Conservation (phyloP, 805 yeast genomes). For the Nakazawaea wickerhamii region DNA sequence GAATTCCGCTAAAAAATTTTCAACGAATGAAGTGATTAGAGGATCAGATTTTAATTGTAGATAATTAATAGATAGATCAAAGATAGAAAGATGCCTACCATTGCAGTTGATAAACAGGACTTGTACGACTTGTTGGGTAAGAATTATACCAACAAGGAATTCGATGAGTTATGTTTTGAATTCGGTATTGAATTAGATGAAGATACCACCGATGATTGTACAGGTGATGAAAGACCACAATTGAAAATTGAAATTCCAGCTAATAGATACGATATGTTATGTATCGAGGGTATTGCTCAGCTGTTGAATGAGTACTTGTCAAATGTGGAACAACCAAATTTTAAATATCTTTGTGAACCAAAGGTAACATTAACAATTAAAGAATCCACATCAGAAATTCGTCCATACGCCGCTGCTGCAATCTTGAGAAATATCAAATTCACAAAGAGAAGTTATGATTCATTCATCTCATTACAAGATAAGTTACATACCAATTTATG, state of each 20-base stretch:
- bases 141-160: slow-evolving; percentile 76
- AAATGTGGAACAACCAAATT: slow-evolving; percentile 57
- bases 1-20: slow-evolving; percentile 3
- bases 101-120: slow-evolving; percentile 92
- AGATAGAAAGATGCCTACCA: slow-evolving; percentile 83
- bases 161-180: slow-evolving; percentile 95
- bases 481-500: slow-evolving; percentile 92
- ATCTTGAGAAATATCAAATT: slow-evolving; percentile 78
- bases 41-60: too few species aligned
- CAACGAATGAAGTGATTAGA: neutral
- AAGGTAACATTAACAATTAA: slow-evolving; percentile 63
- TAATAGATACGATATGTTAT: slow-evolving; percentile 95
- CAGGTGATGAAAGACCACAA: slow-evolving; percentile 86
- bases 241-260: slow-evolving; percentile 96
- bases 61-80: too few species aligned
- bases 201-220: slow-evolving; percentile 80
- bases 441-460: slow-evolving; percentile 81
- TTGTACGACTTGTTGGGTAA: slow-evolving; percentile 73
- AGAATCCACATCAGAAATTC: slow-evolving; percentile 62
- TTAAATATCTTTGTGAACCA: slow-evolving; percentile 60
- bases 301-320: slow-evolving; percentile 90
- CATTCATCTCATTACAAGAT: slow-evolving; percentile 94
- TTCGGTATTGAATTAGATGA: slow-evolving; percentile 98
- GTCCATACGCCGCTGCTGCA: slow-evolving; percentile 97
- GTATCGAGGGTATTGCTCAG: slow-evolving; percentile 96